Percentiles rank a stretch among this genome's conserved stretches.
Evolutionary conservation across 2,329 filamentous ascomycete genomes (phyloP).

Genomic region (Sphaerulina musiva): DNA sequence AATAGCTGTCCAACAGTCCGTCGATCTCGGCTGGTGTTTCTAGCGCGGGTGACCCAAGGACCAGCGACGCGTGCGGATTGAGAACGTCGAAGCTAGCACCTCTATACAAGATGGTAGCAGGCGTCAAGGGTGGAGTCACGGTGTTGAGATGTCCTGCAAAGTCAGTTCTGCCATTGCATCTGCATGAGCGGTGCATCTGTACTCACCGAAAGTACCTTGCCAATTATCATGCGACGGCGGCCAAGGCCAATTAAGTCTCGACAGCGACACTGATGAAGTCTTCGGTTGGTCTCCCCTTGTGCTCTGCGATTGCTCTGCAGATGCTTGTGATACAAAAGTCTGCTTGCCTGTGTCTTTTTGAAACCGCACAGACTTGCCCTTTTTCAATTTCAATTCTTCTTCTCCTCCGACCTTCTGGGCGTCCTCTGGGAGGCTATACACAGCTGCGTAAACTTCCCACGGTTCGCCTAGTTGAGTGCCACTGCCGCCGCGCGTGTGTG

Average conservation of each 20-base stretch:
- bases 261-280: slow-evolving; percentile 24
- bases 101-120: slow-evolving; percentile 29
- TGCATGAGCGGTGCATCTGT: neutral
- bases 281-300: slow-evolving; percentile 2
- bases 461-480: slow-evolving; percentile 13
- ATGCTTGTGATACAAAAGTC: neutral
- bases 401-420: neutral
- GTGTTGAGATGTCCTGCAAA: slow-evolving; percentile 18
- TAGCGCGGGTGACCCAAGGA: slow-evolving; percentile 24
- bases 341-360: neutral
- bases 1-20: slow-evolving; percentile 32
- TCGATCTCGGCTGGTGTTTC: slow-evolving; percentile 33
- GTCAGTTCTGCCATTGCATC: slow-evolving; percentile 11
- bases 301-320: neutral
- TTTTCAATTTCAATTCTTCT: slow-evolving; percentile 1
- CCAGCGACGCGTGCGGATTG: slow-evolving; percentile 33
- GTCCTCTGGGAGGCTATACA: slow-evolving; percentile 20
- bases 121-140: slow-evolving; percentile 20
- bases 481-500: slow-evolving; percentile 14
- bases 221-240: slow-evolving; percentile 26
- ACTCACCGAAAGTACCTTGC: slow-evolving; percentile 28
- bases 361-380: slow-evolving; percentile 6
- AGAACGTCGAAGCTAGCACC: slow-evolving; percentile 33
- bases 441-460: slow-evolving; percentile 31
- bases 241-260: slow-evolving; percentile 28